Percentiles rank a stretch among this genome's conserved stretches.
Evolutionary conservation across 495 filamentous ascomycete species (phyloP).

Genomic region (Schizothecium vesticola): DNA sequence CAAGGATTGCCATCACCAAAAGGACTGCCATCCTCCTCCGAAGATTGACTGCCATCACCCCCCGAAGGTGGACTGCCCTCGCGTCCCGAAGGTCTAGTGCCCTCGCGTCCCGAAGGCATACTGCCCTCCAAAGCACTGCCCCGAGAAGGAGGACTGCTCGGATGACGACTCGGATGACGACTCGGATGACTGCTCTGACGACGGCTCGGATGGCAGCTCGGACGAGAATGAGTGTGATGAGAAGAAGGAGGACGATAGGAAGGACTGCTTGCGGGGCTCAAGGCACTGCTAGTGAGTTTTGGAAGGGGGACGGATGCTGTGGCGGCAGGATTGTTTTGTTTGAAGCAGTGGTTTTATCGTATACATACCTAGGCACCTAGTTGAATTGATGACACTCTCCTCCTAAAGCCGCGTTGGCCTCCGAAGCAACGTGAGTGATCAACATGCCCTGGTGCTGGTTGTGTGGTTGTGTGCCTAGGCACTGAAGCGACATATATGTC

Average conservation of each 20-base stretch:
- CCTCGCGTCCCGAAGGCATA: background rate
- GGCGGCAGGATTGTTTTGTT: background rate
- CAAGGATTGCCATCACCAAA: background rate
- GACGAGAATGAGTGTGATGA: background rate
- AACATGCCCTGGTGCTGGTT: background rate
- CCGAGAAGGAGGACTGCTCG: background rate
- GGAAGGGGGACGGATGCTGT: background rate
- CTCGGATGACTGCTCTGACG: background rate
- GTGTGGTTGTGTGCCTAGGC: background rate
- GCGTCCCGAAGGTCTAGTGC: background rate
- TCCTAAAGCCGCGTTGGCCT: background rate
- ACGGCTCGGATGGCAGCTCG: background rate
- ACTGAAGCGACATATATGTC: no score
- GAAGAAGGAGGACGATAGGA: background rate
- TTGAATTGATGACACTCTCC: conserved; percentile 1
- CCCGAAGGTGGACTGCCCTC: background rate
- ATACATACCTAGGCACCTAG: background rate
- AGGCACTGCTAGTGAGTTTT: background rate
- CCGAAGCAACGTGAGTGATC: background rate
- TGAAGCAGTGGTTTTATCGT: background rate
- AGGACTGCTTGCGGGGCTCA: background rate
- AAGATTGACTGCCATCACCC: no score
- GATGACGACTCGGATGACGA: background rate
- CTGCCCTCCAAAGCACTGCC: background rate
- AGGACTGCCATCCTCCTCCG: no score